Conservation (phyloP, 169 alveolate species). For the Plasmodium gonderi region DNA sequence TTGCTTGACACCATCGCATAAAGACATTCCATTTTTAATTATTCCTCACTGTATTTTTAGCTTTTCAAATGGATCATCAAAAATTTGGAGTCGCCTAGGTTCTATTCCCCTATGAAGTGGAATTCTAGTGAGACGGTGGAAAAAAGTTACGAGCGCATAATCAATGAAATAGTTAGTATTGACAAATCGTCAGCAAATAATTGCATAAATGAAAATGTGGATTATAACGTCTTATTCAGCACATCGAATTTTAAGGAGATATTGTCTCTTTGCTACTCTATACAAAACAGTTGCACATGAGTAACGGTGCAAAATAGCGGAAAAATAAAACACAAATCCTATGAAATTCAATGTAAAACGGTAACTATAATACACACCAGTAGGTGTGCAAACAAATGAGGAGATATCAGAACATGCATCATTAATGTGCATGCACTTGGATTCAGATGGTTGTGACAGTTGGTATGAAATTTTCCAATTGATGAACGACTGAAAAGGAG, state of each 20-base stretch:
- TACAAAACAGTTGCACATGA: not conserved
- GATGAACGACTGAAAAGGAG: not conserved
- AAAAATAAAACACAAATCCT: not conserved
- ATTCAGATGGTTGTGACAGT: not conserved
- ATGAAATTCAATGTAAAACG: not conserved
- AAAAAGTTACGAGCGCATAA: constrained; percentile 31
- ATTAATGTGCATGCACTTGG: not conserved
- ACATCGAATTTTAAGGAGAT: constrained; percentile 56
- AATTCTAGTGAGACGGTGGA: constrained; percentile 14
- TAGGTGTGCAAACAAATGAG: not conserved
- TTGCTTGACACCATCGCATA: no score
- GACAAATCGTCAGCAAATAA: constrained; percentile 25
- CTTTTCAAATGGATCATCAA: constrained; percentile 63
- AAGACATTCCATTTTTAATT: no score
- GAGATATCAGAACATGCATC: not conserved
- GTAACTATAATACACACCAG: not conserved
- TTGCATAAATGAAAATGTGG: constrained; percentile 60
- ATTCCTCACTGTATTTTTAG: no score
- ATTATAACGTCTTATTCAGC: constrained; percentile 62
- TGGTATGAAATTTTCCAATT: not conserved
- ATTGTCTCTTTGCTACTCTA: constrained; percentile 46
- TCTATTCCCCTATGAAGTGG: constrained; percentile 66
- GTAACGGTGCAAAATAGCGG: no score
- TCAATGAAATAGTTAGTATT: constrained; percentile 22
- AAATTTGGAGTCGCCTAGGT: constrained; percentile 68